phyloP scores from a whole-genome alignment of 805 yeast genomes.

The Starmerella davenportii region DNA sequence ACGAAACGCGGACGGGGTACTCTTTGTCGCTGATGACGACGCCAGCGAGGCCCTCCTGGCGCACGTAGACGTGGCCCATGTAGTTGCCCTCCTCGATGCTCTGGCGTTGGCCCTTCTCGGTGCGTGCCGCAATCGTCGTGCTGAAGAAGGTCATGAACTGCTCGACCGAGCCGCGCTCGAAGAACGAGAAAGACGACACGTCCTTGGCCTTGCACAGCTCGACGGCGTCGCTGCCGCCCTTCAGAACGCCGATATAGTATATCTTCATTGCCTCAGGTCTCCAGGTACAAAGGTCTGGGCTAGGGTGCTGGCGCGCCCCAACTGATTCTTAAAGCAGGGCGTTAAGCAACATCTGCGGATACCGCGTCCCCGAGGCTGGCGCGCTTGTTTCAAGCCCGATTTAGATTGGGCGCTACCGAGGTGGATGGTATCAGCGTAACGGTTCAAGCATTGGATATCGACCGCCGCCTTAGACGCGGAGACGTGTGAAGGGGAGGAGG shows the following conservation, averaged over 20 bases:
- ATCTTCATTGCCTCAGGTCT: conserved; percentile 47
- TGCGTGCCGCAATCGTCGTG: conserved; percentile 76
- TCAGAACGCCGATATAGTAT: conserved; percentile 73
- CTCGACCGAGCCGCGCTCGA: conserved; percentile 64
- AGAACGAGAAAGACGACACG: conserved; percentile 69
- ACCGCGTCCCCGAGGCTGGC: no score
- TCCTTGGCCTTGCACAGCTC: conserved; percentile 71
- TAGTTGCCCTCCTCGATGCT: conserved; percentile 82
- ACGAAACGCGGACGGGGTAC: conserved; percentile 93
- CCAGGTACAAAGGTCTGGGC: no score
- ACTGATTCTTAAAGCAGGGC: no score
- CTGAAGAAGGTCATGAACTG: conserved; percentile 93
- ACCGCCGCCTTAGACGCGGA: no score
- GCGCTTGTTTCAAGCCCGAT: no score
- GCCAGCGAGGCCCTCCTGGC: conserved; percentile 81
- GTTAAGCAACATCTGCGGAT: no score
- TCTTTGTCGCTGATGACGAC: conserved; percentile 86
- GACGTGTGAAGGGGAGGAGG: no score
- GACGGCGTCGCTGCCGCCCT: conserved; percentile 42
- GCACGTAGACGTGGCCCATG: conserved; percentile 77
- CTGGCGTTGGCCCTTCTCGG: conserved; percentile 79
- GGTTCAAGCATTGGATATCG: no score
- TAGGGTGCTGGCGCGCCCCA: no score
- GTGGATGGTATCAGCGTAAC: no score
- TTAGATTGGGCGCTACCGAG: no score